A percentile compares a stretch with the other conserved stretches of the same genome.
Conservation (phyloP, 2,329 filamentous ascomycete species). For the Chrysoporthe cubensis region DNA sequence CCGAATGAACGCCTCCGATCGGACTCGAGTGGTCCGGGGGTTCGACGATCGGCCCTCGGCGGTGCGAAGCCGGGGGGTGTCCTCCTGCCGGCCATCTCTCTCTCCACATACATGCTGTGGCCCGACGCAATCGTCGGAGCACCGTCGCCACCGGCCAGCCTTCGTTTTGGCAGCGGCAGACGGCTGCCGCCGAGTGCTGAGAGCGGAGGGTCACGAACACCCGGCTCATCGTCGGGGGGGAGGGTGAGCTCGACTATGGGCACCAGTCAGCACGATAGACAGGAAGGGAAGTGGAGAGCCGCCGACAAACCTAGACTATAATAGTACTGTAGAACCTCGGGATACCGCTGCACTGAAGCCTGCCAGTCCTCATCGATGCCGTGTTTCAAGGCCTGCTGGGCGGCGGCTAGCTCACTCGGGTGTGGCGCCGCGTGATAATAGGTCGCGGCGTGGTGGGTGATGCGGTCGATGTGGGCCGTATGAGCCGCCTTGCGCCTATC, state of each 20-base stretch:
- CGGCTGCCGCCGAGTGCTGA: conserved; percentile 55
- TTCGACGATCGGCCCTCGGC: conserved; percentile 42
- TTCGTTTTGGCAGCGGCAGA: conserved; percentile 46
- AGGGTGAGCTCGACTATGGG: conserved; percentile 62
- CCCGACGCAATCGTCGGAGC: conserved; percentile 42
- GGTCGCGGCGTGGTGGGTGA: conserved; percentile 59
- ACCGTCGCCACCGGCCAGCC: conserved; percentile 34
- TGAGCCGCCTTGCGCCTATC: conserved; percentile 64
- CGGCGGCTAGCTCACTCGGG: conserved; percentile 65
- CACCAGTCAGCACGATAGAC: neutral
- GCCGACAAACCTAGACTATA: conserved; percentile 57
- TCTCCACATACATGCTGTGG: conserved; percentile 38
- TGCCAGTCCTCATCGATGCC: conserved; percentile 83
- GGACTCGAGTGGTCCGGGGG: conserved; percentile 39
- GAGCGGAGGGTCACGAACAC: conserved; percentile 63
- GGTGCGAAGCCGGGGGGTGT: conserved; percentile 40
- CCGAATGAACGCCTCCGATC: conserved; percentile 33
- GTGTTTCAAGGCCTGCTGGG: conserved; percentile 68
- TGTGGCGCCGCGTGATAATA: conserved; percentile 63
- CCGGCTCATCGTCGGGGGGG: conserved; percentile 63
- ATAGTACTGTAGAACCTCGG: conserved; percentile 82
- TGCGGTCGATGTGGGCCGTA: conserved; percentile 57
- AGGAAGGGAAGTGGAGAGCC: neutral
- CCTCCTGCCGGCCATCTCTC: conserved; percentile 41
- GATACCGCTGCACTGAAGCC: conserved; percentile 74